Percentiles rank a stretch among this genome's conserved stretches.
Conservation (phyloP, 306 rosid species). For the barrel medic (Medicago truncatula) region MtrunA17r5.0-ANR NC_053044.1:44445501-44446000, state of each 20-base stretch:
- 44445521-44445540: background rate
- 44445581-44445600: slow-evolving; percentile 98
- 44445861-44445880: background rate
- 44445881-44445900: slow-evolving; percentile 15
- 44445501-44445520: slow-evolving; percentile 3
- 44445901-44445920: slow-evolving; percentile 34
- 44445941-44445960: slow-evolving; percentile 12
- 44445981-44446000: no score
- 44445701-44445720: slow-evolving; percentile 10
- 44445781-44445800: background rate
- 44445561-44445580: slow-evolving; percentile 99
- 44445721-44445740: slow-evolving; percentile 3
- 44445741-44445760: slow-evolving; percentile 17
- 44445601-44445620: slow-evolving; percentile 98
- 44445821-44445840: slow-evolving; percentile 28
- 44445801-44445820: slow-evolving; percentile 17
- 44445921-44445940: slow-evolving; percentile 26
- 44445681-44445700: slow-evolving; percentile 9
- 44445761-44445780: slow-evolving; percentile 11
- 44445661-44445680: slow-evolving; percentile 4
- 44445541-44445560: slow-evolving; percentile 39
- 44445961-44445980: no score
- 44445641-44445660: slow-evolving; percentile 15
- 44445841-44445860: slow-evolving; percentile 15
- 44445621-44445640: slow-evolving; percentile 46